These are phyloP conservation scores for Graphilbum sp. DNA, from an alignment of 2,329 filamentous ascomycete species.

Conservation along the genomic window DNA sequence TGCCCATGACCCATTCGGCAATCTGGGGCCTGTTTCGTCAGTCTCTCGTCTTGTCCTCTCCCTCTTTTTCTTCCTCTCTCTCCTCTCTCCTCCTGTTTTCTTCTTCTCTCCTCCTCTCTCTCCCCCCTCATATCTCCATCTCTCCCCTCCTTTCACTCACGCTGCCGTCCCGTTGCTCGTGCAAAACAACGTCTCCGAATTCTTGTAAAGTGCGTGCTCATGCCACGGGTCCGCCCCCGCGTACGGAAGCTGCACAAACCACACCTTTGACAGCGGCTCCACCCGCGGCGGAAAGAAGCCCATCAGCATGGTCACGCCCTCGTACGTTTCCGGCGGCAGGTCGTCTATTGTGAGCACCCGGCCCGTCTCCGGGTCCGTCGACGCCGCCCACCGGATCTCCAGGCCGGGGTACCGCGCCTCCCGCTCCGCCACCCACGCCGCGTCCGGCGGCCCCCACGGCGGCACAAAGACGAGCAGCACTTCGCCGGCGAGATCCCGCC, in stretches of 20 bases:
- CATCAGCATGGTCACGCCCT: constrained; percentile 24
- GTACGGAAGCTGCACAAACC: constrained; percentile 27
- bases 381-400: constrained; percentile 17
- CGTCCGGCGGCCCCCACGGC: constrained; percentile 10
- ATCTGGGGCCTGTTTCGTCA: constrained; percentile 14
- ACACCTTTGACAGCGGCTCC: constrained; percentile 18
- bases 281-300: constrained; percentile 16
- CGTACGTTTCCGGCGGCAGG: constrained; percentile 17
- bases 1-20: constrained; percentile 16
- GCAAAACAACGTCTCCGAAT: constrained; percentile 20
- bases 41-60: neutral
- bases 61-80: too few species aligned
- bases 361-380: constrained; percentile 5
- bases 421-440: constrained; percentile 19
- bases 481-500: constrained; percentile 18
- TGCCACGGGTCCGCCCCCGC: constrained; percentile 28
- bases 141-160: too few species aligned
- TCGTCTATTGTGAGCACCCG: constrained; percentile 8
- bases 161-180: constrained; percentile 25
- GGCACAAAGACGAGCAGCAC: constrained; percentile 23
- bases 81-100: too few species aligned
- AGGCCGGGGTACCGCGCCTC: constrained; percentile 21
- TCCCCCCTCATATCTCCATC: too few species aligned
- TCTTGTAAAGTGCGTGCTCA: constrained; percentile 17
- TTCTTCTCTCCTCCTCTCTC: too few species aligned